Conservation (phyloP, 176 grass and related monocot genomes). For the Eleusine indica region DNA sequence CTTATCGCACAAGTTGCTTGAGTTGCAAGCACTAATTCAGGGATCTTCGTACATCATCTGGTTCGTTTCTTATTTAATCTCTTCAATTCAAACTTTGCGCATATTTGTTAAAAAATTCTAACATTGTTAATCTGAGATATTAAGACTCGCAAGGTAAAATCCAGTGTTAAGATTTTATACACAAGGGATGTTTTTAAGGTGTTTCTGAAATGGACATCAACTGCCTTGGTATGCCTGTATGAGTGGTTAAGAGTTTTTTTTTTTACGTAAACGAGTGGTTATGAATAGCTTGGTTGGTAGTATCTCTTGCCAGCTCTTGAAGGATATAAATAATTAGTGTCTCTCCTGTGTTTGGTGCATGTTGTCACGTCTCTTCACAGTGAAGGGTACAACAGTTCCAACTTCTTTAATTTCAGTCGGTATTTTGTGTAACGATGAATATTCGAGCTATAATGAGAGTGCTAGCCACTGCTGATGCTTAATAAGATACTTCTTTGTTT, state of each 20-base stretch:
- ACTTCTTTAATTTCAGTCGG: neutral
- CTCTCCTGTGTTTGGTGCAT: neutral
- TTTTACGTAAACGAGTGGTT: neutral
- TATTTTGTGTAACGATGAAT: neutral
- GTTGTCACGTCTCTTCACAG: neutral
- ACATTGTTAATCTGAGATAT: neutral
- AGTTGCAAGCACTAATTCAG: constrained; percentile 13
- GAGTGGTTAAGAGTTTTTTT: neutral
- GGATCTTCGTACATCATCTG: neutral
- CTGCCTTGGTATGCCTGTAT: constrained; percentile 7
- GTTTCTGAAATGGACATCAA: neutral
- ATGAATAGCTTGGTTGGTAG: constrained; percentile 25
- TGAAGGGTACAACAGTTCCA: neutral
- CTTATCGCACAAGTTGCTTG: constrained; percentile 50
- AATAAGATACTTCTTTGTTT: neutral
- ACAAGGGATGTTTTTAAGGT: neutral
- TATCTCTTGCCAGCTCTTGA: constrained; percentile 27
- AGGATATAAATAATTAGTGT: constrained; percentile 3
- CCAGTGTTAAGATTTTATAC: neutral
- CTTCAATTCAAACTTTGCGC: neutral
- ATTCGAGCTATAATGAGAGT: neutral
- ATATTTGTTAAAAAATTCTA: neutral
- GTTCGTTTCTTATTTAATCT: neutral
- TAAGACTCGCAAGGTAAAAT: too few relatives aligned
- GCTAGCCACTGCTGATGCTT: neutral